Percentiles rank a stretch among this genome's conserved stretches.
phyloP scores from a whole-genome alignment of 2,329 filamentous ascomycete genomes.

The Fusarium piperis region DNA sequence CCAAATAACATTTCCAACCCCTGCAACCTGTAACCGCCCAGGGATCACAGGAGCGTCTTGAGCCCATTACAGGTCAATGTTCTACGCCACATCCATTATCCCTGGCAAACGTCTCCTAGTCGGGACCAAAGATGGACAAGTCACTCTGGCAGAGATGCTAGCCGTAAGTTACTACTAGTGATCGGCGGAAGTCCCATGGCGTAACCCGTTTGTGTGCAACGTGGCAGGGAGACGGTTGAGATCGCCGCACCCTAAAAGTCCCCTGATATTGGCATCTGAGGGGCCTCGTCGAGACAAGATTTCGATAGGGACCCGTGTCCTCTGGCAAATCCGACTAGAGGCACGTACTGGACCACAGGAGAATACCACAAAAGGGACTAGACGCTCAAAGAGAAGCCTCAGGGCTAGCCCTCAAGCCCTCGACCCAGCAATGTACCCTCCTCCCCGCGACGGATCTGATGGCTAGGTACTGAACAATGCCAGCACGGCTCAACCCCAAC shows the following conservation, averaged over 20 bases:
- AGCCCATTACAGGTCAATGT: neutral
- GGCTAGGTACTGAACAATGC: neutral
- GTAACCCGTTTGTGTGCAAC: neutral
- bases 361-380: neutral
- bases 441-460: neutral
- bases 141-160: neutral
- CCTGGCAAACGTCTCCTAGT: neutral
- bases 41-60: neutral
- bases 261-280: neutral
- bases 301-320: neutral
- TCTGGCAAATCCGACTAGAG: neutral
- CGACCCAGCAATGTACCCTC: neutral
- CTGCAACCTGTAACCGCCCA: neutral
- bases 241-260: neutral
- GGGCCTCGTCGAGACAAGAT: neutral
- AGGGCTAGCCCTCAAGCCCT: neutral
- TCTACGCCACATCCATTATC: neutral
- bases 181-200: neutral
- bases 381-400: neutral
- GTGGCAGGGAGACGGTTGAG: neutral
- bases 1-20: too few relatives aligned
- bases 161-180: neutral
- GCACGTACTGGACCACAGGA: neutral
- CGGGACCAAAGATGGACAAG: neutral
- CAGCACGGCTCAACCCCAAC: constrained; percentile 13